Percentiles rank a stretch among this genome's conserved stretches.
Conservation (phyloP, 1,284 basidiomycete genomes). For the Trichosporon sp. region DNA sequence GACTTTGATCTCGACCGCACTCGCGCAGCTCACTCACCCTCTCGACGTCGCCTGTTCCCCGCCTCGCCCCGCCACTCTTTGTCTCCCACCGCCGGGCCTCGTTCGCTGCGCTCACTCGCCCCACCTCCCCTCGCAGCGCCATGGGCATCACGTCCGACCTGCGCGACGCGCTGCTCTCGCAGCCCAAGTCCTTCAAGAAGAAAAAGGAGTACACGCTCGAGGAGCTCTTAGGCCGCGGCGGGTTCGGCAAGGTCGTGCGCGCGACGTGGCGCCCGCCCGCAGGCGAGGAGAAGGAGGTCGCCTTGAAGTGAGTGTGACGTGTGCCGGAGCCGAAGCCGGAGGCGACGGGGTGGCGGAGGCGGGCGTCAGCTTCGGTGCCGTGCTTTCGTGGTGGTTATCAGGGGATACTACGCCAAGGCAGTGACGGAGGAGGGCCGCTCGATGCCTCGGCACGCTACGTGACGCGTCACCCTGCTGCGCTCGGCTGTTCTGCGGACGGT, state of each 20-base stretch:
- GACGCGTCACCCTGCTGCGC: too few species aligned
- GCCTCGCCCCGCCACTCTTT: too few species aligned
- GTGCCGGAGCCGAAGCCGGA: neutral
- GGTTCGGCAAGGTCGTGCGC: constrained; percentile 75
- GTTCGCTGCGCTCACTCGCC: neutral
- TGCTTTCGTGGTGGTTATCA: too few species aligned
- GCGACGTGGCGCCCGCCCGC: constrained; percentile 56
- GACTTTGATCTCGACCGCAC: too few species aligned
- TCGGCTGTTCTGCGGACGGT: too few species aligned
- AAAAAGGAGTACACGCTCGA: constrained; percentile 59
- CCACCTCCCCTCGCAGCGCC: neutral
- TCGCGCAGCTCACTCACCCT: too few species aligned
- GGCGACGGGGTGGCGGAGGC: neutral
- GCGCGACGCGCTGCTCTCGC: constrained; percentile 58
- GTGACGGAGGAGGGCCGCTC: too few species aligned
- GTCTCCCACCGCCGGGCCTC: neutral
- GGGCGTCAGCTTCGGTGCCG: too few species aligned
- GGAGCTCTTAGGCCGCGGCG: constrained; percentile 64
- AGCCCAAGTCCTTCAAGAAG: constrained; percentile 76
- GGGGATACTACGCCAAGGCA: neutral
- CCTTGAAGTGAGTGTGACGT: constrained; percentile 55
- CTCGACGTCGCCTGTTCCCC: too few species aligned
- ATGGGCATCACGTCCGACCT: constrained; percentile 41
- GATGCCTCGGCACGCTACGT: too few species aligned
- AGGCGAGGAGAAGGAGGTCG: constrained; percentile 64